Evolutionary conservation across 208 protist genomes (phyloP), one percentile per base, ranked within the genome.

Genomic region (Acanthamoeba divionensis): DNA sequence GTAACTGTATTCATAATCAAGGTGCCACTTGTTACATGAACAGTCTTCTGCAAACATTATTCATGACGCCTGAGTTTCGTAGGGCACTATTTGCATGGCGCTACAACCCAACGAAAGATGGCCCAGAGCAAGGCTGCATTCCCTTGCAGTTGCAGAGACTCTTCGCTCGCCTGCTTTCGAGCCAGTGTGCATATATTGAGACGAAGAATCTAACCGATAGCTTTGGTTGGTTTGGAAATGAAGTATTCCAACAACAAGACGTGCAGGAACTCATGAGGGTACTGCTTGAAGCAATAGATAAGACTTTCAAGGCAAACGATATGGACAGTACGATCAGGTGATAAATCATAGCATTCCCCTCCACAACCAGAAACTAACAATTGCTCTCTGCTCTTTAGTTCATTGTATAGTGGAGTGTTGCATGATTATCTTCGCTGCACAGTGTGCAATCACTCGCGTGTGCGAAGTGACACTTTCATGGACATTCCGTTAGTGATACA

Each of bases 241-340:
- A 93, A 33, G 92, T 92, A 29, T 93, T 93, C 41, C 67, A 91
- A 66, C 92, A 93, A 71, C 92, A 93, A n/a, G 92, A 93, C 60
- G 92, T 93, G 7, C 91, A 93, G 69, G 92, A 93, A 66, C 79
- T 93, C 62, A 55, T 54, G 41, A n/a, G 91, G 5, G 92, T 93
- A 52, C 92, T 93, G 21, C 92, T 93, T 24, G 92, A 93, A 18
- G 88, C 89, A 75, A 67, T 93, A 15, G 91, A 93, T 60, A 52
- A 80, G 36, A 66, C 71, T 26, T 71, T 93, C 47, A 57, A 88
- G 18, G 88, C 48, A 26, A 80, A 71, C 69, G 57, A 66, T 50
- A 33, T 90, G 9, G 29, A 38, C 52, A 88, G 38, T 8, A 67
- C 65, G 48, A 65, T 75, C 47, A 71, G 54, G 85, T 90, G 45